phyloP scores from a whole-genome alignment of 768 basidiomycete genomes.

The Phylloporus sp. region DNA sequence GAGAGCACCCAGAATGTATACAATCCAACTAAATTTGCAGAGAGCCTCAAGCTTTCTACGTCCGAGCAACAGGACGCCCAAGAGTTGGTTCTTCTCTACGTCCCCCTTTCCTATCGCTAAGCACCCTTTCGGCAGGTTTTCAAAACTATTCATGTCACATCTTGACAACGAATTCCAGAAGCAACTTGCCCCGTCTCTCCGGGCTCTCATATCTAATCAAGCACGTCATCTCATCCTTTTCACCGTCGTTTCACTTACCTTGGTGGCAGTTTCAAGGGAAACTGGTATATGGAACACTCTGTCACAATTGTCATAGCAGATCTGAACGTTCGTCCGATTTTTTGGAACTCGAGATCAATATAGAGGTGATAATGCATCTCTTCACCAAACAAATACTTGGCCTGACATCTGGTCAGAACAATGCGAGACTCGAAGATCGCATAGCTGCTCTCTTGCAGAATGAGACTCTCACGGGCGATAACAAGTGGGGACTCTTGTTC shows the following conservation, averaged over 20 bases:
- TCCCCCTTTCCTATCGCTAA: conserved; percentile 2
- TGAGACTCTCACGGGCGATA: conserved; percentile 77
- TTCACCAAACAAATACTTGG: not conserved
- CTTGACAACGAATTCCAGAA: conserved; percentile 84
- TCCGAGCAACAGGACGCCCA: conserved; percentile 96
- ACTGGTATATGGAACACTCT: conserved; percentile 75
- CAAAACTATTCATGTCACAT: conserved; percentile 90
- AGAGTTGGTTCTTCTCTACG: conserved; percentile 54
- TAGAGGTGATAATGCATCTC: conserved; percentile 46
- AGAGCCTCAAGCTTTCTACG: conserved; percentile 74
- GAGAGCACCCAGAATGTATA: conserved; percentile 63
- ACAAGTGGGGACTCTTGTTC: conserved; percentile 48
- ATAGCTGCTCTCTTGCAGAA: conserved; percentile 59
- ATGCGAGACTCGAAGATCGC: conserved; percentile 68
- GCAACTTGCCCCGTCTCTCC: conserved; percentile 58
- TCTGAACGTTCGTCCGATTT: conserved; percentile 73
- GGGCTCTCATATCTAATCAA: conserved; percentile 68
- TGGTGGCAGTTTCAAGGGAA: conserved; percentile 76
- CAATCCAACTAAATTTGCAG: conserved; percentile 80
- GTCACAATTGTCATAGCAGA: conserved; percentile 58
- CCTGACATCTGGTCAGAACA: conserved; percentile 42
- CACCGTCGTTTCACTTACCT: conserved; percentile 1
- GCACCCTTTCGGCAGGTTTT: conserved; percentile 54
- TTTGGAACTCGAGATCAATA: conserved; percentile 82
- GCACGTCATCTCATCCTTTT: conserved; percentile 33